These are phyloP conservation scores for Clonostachys sp. DNA, from an alignment of 2,329 filamentous ascomycete genomes.

Conservation along the genomic window DNA sequence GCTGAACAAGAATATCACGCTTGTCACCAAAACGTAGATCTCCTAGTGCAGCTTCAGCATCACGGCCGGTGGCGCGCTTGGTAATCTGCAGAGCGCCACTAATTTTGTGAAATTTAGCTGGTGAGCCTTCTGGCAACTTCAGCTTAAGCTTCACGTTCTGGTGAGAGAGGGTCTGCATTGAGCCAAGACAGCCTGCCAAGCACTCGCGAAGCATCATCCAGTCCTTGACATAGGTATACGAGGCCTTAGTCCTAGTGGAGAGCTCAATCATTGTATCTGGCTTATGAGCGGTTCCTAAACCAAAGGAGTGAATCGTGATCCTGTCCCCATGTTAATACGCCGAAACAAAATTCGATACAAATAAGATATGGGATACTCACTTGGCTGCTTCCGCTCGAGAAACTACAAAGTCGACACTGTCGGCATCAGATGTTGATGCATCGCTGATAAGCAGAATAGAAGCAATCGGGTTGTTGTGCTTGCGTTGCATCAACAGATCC, in stretches of 20 bases:
- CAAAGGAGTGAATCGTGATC: slow-evolving; percentile 95
- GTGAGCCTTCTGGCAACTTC: slow-evolving; percentile 89
- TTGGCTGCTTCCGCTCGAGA: slow-evolving; percentile 96
- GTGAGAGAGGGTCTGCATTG: slow-evolving; percentile 91
- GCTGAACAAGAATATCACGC: slow-evolving; percentile 85
- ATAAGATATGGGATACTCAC: background rate
- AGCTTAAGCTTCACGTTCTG: slow-evolving; percentile 97
- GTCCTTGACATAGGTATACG: slow-evolving; percentile 97
- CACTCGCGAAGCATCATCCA: slow-evolving; percentile 99
- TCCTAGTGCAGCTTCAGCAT: slow-evolving; percentile 87
- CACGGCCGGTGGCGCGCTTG: slow-evolving; percentile 89
- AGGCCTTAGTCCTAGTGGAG: slow-evolving; percentile 91
- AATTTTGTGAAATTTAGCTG: slow-evolving; percentile 98
- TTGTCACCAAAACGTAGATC: slow-evolving; percentile 96
- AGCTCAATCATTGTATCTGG: slow-evolving; percentile 98
- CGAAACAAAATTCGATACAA: background rate
- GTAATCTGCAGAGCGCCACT: slow-evolving; percentile 94
- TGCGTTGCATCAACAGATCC: slow-evolving; percentile 97
- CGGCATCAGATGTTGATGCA: slow-evolving; percentile 87
- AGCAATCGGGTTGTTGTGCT: slow-evolving; percentile 90
- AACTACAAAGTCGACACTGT: slow-evolving; percentile 96
- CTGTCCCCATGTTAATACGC: background rate
- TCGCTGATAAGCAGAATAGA: slow-evolving; percentile 97
- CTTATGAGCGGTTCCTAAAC: slow-evolving; percentile 93
- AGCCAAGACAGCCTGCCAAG: slow-evolving; percentile 85